These are phyloP conservation scores for Xylariaceae sp. DNA, from an alignment of 2,329 filamentous ascomycete species.

Conservation along the genomic window DNA sequence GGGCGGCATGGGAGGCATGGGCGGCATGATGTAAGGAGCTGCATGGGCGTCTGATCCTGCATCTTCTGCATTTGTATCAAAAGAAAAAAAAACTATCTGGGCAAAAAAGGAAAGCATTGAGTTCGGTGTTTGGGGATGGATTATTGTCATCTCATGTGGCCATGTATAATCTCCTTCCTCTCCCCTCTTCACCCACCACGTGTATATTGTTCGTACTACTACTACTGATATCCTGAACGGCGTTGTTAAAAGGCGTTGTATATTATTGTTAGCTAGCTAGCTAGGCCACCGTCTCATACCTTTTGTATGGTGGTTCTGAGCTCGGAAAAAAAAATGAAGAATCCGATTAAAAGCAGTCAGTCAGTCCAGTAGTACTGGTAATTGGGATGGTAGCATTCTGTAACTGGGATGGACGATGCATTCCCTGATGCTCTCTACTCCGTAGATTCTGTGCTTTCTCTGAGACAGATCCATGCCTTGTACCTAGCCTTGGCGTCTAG, in stretches of 20 bases:
- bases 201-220: slow-evolving; percentile 28
- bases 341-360: slow-evolving; percentile 5
- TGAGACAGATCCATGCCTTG: background rate
- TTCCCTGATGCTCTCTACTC: background rate
- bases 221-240: slow-evolving; percentile 31
- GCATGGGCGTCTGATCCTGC: slow-evolving; percentile 8
- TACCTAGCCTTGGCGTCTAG: background rate
- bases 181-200: slow-evolving; percentile 19
- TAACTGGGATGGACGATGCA: background rate
- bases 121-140: slow-evolving; percentile 39
- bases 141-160: slow-evolving; percentile 32
- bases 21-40: slow-evolving; percentile 38
- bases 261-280: slow-evolving; percentile 24
- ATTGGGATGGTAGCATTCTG: too few relatives aligned
- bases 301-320: slow-evolving; percentile 1
- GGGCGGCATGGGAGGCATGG: slow-evolving; percentile 44
- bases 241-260: slow-evolving; percentile 31
- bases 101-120: slow-evolving; percentile 41
- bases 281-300: slow-evolving; percentile 7
- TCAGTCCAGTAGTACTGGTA: background rate
- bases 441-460: too few relatives aligned
- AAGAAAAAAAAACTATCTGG: slow-evolving; percentile 26
- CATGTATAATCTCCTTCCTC: slow-evolving; percentile 36
- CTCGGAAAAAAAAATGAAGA: slow-evolving; percentile 3
- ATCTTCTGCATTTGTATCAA: slow-evolving; percentile 32